These are phyloP conservation scores for Davidsoniella eucalypti DNA, from an alignment of 2,329 filamentous ascomycete species.

Conservation along the genomic window DNA sequence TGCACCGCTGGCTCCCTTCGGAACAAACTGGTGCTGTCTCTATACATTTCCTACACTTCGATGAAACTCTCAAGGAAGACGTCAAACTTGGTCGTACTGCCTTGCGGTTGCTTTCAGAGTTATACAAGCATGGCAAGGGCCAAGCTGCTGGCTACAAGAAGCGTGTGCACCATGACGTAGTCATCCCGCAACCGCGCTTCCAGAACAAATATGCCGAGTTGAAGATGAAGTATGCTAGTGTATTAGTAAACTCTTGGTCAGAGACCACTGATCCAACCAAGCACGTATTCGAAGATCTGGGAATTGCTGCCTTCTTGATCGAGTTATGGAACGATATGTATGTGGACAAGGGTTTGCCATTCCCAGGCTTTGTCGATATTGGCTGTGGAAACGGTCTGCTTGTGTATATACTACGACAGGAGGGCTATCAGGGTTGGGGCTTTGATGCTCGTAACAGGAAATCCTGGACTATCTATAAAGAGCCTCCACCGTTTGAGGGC, in stretches of 20 bases:
- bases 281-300: slow-evolving; percentile 88
- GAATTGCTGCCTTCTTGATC: slow-evolving; percentile 81
- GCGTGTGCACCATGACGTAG: slow-evolving; percentile 64
- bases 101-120: slow-evolving; percentile 47
- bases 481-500: slow-evolving; percentile 4
- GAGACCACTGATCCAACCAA: slow-evolving; percentile 79
- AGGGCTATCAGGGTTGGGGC: slow-evolving; percentile 75
- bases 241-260: slow-evolving; percentile 59
- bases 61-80: slow-evolving; percentile 15
- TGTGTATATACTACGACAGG: slow-evolving; percentile 61
- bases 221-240: slow-evolving; percentile 61
- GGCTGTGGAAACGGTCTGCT: slow-evolving; percentile 90
- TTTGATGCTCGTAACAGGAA: slow-evolving; percentile 80
- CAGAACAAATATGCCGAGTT: slow-evolving; percentile 71
- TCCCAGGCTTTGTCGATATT: slow-evolving; percentile 88
- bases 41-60: slow-evolving; percentile 43
- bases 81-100: slow-evolving; percentile 48
- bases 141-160: slow-evolving; percentile 54
- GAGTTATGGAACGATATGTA: slow-evolving; percentile 88
- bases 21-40: slow-evolving; percentile 31
- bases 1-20: slow-evolving; percentile 44
- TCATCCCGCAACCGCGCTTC: slow-evolving; percentile 59
- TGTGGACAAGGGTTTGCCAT: slow-evolving; percentile 23
- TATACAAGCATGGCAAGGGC: slow-evolving; percentile 60
- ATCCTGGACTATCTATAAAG: slow-evolving; percentile 62